These are phyloP conservation scores for Calophaca sinica DNA, from an alignment of 306 rosid genomes.

Conservation along the genomic window DNA sequence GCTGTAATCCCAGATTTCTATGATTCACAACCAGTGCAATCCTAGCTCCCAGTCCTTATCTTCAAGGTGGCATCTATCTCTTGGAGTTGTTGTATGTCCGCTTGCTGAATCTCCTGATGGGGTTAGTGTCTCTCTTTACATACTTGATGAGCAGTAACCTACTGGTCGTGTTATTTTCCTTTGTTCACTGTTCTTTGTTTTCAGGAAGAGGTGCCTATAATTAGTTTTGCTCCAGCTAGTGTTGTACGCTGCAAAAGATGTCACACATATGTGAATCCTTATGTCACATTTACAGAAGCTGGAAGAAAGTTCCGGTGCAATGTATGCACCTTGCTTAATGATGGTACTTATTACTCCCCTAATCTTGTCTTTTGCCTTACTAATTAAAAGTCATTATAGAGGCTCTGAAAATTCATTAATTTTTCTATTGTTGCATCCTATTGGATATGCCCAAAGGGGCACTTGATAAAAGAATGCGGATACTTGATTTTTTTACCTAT, in stretches of 20 bases:
- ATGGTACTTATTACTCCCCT: constrained; percentile 61
- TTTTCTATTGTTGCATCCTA: constrained; percentile 20
- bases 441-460: constrained; percentile 18
- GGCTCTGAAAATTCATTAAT: constrained; percentile 31
- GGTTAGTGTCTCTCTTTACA: constrained; percentile 62
- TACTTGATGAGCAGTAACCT: constrained; percentile 33
- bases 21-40: constrained; percentile 82
- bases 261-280: constrained; percentile 94
- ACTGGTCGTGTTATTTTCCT: constrained; percentile 22
- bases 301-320: constrained; percentile 99
- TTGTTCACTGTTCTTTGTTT: constrained; percentile 28
- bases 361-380: too few relatives aligned
- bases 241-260: constrained; percentile 98
- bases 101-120: constrained; percentile 95
- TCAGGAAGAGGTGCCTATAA: constrained; percentile 93
- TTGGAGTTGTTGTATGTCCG: constrained; percentile 97
- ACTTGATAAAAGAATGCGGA: constrained; percentile 4
- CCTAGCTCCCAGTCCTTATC: constrained; percentile 96
- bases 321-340: constrained; percentile 88
- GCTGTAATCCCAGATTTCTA: constrained; percentile 78
- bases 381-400: not conserved
- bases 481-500: constrained; percentile 30
- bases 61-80: constrained; percentile 98
- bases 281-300: constrained; percentile 87
- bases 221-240: constrained; percentile 80